Conservation (phyloP, 2,329 filamentous ascomycete species). For the Gaeumannomyces tritici region DNA sequence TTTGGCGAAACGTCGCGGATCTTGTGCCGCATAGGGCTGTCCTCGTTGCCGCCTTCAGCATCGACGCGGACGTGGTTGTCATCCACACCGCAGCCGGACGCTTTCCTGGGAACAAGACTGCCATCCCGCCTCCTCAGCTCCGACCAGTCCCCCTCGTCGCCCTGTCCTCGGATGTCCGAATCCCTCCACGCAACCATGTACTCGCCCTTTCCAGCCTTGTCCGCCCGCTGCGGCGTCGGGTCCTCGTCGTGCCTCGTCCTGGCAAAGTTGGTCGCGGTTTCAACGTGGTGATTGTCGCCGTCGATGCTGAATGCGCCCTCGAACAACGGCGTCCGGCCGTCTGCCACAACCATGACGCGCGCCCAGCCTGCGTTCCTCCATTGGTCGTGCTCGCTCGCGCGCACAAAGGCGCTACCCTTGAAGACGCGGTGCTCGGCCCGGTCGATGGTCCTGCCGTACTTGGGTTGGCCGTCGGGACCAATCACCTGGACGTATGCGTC, state of each 20-base stretch:
- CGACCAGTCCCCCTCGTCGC: conserved; percentile 38
- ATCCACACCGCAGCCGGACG: conserved; percentile 14
- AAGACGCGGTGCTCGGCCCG: conserved; percentile 72
- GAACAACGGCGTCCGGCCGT: conserved; percentile 76
- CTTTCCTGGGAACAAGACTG: conserved; percentile 18
- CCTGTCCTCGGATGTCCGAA: conserved; percentile 58
- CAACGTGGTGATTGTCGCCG: conserved; percentile 79
- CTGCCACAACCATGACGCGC: conserved; percentile 64
- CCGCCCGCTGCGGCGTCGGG: conserved; percentile 42
- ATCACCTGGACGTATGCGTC: conserved; percentile 67
- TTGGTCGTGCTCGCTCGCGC: conserved; percentile 42
- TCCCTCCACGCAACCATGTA: conserved; percentile 89
- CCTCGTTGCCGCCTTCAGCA: conserved; percentile 54
- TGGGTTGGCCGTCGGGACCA: conserved; percentile 56
- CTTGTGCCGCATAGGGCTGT: conserved; percentile 31
- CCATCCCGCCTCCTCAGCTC: conserved; percentile 27
- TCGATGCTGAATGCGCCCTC: conserved; percentile 80
- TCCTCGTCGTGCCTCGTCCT: conserved; percentile 63
- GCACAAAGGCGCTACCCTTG: conserved; percentile 67
- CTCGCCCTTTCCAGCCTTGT: conserved; percentile 45
- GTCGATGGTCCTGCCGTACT: conserved; percentile 53
- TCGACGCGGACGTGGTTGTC: conserved; percentile 32
- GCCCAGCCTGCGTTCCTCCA: conserved; percentile 87
- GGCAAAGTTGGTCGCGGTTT: conserved; percentile 64
- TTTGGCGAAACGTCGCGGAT: neutral